phyloP scores from a whole-genome alignment of 2,329 filamentous ascomycete genomes.

The Nigrospora oryzae region DNA sequence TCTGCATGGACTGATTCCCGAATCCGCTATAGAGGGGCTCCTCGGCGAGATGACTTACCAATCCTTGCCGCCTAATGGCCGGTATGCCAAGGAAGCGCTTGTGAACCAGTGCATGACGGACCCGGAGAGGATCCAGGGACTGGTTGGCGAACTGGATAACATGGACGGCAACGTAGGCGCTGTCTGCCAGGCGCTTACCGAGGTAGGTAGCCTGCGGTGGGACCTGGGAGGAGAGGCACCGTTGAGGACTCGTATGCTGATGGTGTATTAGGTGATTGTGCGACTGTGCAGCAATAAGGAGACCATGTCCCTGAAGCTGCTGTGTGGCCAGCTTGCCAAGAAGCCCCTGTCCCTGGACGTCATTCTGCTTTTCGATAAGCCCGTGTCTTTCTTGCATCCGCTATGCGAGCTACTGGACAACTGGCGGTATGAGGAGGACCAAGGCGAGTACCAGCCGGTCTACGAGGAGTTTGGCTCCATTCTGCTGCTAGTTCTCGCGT shows the following conservation, averaged over 20 bases:
- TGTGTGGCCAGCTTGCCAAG: conserved; percentile 66
- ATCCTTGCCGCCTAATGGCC: conserved; percentile 63
- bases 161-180: conserved; percentile 90
- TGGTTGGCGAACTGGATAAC: conserved; percentile 76
- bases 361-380: conserved; percentile 65
- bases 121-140: conserved; percentile 63
- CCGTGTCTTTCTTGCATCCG: conserved; percentile 61
- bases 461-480: conserved; percentile 82
- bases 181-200: conserved; percentile 68
- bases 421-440: conserved; percentile 77
- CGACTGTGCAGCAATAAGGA: conserved; percentile 65
- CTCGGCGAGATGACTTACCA: conserved; percentile 80
- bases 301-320: conserved; percentile 68
- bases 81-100: conserved; percentile 70
- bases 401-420: conserved; percentile 68
- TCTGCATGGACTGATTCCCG: conserved; percentile 74
- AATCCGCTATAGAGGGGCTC: conserved; percentile 68
- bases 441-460: conserved; percentile 74
- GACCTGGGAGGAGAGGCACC: not conserved
- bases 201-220: conserved; percentile 36
- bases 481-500: conserved; percentile 63
- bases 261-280: conserved; percentile 46
- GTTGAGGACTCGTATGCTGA: not conserved
- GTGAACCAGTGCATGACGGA: conserved; percentile 72
- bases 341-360: conserved; percentile 67